Evolutionary conservation across 75 land plant genomes (phyloP).

Genomic region (Azolla pinnata): DNA sequence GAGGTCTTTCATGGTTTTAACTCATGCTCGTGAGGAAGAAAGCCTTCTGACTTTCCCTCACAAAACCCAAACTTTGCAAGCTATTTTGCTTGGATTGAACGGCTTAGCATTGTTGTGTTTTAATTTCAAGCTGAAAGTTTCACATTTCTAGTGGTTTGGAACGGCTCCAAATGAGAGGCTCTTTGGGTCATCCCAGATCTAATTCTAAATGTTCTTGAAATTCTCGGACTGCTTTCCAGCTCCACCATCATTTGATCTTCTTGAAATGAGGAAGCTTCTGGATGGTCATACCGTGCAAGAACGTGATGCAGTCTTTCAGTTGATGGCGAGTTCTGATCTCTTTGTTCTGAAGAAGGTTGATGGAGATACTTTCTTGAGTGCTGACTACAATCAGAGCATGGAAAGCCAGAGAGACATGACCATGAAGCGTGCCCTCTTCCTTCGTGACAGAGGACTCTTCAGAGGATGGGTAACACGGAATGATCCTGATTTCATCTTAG

Average conservation of each 20-base stretch:
- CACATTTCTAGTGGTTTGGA: too few species aligned
- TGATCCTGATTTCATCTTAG: constrained; percentile 29
- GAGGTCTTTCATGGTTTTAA: too few species aligned
- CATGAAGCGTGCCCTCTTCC: constrained; percentile 53
- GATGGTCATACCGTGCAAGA: constrained; percentile 66
- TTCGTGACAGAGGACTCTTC: constrained; percentile 52
- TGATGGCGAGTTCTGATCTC: constrained; percentile 53
- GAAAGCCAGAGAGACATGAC: constrained; percentile 76
- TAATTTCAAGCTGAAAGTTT: too few species aligned
- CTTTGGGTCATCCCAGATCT: too few species aligned
- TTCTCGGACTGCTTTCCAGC: constrained; percentile 17
- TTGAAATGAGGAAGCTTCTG: constrained; percentile 40
- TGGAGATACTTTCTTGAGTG: constrained; percentile 35
- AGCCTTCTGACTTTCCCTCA: too few species aligned
- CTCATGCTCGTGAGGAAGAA: too few species aligned
- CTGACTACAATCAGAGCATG: constrained; percentile 75
- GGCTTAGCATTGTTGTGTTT: too few species aligned
- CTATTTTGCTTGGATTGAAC: too few species aligned
- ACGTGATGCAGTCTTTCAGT: constrained; percentile 49
- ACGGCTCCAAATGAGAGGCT: too few species aligned
- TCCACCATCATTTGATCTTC: constrained; percentile 25
- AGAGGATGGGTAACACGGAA: constrained; percentile 45
- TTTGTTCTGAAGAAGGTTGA: constrained; percentile 34
- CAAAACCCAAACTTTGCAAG: too few species aligned
- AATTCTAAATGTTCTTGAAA: too few species aligned